Evolutionary conservation across 129 eudicot genomes (phyloP), one percentile per base, ranked within the genome.

Genomic region (Artemisia annua): DNA sequence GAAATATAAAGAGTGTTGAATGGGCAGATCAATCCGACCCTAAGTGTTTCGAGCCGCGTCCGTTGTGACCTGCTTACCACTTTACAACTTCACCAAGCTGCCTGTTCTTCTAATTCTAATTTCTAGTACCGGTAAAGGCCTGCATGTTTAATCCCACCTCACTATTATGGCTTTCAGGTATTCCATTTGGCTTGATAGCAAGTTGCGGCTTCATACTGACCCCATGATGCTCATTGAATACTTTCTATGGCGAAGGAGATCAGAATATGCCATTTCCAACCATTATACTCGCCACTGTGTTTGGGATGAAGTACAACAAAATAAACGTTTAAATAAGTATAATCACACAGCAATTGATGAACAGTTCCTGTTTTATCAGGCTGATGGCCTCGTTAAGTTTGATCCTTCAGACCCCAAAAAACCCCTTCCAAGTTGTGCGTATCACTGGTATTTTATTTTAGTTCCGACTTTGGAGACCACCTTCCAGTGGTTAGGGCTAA

Each of bases 161-260:
- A 32, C 44, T 32, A 55, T 54, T 48, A 20, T 32, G 63, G 50
- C 62, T 63, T 60, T 61, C 75, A 94, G 98, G 91, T 94, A 94
- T 76, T 94, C 98, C 11, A 86, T 94, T 75, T 94, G 98, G 98
- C 96, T 94, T 53, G 97, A 94, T 76, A 94, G 98, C 87, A 94
- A 94, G 79, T 66, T 94, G 87, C 79, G 98, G 75, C 97, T 94
- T 39, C 83, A 85, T 56, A 74, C 91, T 12, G 98, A 94, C 76
- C 98, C 98, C 51, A 80, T 94, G 89, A 83, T 83, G 69, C 88
- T 94, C 30, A 80, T 94, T 22, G 98, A 94, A 73, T 80, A 87
- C 75, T 94, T 94, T 75, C 65, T 94, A 74, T 94, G 98, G 98
- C 83, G 91, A 73, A 74, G 72, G 6, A 70, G 68, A 54, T 86